Conservation (phyloP, 2,329 filamentous ascomycete species). For the Alternaria sp. region DNA sequence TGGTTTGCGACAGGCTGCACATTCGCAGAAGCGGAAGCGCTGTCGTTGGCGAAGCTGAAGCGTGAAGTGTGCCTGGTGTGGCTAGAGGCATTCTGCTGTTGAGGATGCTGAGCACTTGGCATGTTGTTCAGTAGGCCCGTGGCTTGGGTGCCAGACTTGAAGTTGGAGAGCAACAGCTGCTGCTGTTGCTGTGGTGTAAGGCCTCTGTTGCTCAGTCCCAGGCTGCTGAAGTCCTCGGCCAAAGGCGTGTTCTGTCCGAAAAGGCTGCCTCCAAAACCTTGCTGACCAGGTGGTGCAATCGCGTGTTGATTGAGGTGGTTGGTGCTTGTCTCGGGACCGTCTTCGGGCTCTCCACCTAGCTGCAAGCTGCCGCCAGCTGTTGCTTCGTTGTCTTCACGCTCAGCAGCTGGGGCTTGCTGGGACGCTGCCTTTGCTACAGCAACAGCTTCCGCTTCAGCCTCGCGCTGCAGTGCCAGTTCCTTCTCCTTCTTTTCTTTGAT, state of each 20-base stretch:
- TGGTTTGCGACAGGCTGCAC: constrained; percentile 81
- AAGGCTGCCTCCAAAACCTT: constrained; percentile 55
- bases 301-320: constrained; percentile 68
- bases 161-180: constrained; percentile 67
- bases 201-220: constrained; percentile 67
- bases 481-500: constrained; percentile 73
- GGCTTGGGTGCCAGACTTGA: constrained; percentile 59
- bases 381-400: constrained; percentile 75
- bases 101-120: constrained; percentile 52
- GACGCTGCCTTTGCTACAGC: constrained; percentile 55
- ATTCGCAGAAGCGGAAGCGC: constrained; percentile 62
- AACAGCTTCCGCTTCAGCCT: constrained; percentile 59
- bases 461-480: constrained; percentile 55
- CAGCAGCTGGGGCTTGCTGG: constrained; percentile 32
- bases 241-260: constrained; percentile 45
- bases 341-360: constrained; percentile 90
- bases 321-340: constrained; percentile 65
- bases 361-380: constrained; percentile 77
- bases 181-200: constrained; percentile 82
- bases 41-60: constrained; percentile 85
- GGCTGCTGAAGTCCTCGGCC: constrained; percentile 47
- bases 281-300: constrained; percentile 79
- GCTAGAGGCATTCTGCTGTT: constrained; percentile 63
- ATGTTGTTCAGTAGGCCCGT: constrained; percentile 61
- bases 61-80: constrained; percentile 85